Evolutionary conservation across 1,284 basidiomycete species (phyloP), one percentile per base, ranked within the genome.

Genomic region (Fomitiporia mediterranea): DNA sequence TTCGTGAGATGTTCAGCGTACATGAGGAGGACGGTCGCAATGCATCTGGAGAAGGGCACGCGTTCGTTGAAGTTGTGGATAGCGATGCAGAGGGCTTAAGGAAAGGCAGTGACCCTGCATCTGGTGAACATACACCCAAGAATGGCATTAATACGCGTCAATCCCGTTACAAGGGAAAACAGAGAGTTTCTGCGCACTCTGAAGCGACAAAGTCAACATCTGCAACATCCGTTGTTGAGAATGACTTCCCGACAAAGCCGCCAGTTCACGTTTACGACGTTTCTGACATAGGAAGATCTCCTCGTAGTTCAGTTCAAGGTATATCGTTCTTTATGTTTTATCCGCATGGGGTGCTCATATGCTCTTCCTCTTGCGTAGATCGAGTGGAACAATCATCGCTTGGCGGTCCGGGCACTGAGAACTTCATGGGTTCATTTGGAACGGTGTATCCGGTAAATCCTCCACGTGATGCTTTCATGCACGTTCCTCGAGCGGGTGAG

Each of bases 11-110:
- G 8, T 72, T 70, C 3, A 54, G 56, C n/a, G 62, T 21, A 13
- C 30, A 59, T 37, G 69, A 69, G 32, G 66, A 67, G 32, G 54
- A 40, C 8, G n/a, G 15, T 21, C 27, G 23, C 25, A 7, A 21
- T 9, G 43, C 25, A 4, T 9, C 32, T 13, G 60, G 64, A 48
- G 62, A 69, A 34, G 74, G 72, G 47, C 83, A 85, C 68, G 84
- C 81, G 4, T 86, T 79, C 65, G 80, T 87, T 19, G 84, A 86
- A 66, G 72, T 77, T 27, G 64, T 88, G 23, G 77, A 76, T 34
- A 81, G 78, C 61, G 78, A 81, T 53, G 63, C 64, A 21, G 72
- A 69, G 55, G 51, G 64, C 46, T 66, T 67, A 39, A 70, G 65
- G 47, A 32, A 57, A 48, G 40, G 34, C 47, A 68, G 65, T 38